Conservation (phyloP, 225 moss, liverwort and hornwort species). For the Bryum argenteum region DNA sequence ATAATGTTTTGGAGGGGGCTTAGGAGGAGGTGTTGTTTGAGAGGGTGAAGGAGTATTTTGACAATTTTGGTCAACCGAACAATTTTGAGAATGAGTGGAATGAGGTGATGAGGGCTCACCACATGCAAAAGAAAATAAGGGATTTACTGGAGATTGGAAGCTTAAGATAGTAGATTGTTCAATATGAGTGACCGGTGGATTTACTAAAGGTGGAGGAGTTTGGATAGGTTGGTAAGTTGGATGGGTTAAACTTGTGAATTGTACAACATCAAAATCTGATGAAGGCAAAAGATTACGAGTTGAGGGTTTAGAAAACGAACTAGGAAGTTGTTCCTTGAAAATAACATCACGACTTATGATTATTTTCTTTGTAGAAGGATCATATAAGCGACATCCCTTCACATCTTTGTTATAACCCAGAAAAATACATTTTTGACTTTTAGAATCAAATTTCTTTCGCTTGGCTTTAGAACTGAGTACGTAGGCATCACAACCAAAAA, state of each 20-base stretch:
- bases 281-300: no score
- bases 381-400: background rate
- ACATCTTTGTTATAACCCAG: background rate
- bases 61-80: background rate
- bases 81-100: background rate
- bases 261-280: no score
- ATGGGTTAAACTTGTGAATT: no score
- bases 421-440: no score
- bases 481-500: conserved; percentile 13
- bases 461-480: background rate
- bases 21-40: no score
- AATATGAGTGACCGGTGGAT: background rate
- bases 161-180: background rate
- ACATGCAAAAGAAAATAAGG: background rate
- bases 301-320: background rate
- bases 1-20: no score
- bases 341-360: background rate
- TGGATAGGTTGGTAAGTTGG: no score
- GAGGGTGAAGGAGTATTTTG: background rate
- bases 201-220: no score
- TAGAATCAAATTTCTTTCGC: no score
- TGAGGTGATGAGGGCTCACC: background rate
- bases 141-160: background rate
- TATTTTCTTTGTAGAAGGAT: conserved; percentile 4
- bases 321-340: background rate